phyloP scores from a whole-genome alignment of 2,329 filamentous ascomycete genomes.

The Gyromitra esculenta region DNA sequence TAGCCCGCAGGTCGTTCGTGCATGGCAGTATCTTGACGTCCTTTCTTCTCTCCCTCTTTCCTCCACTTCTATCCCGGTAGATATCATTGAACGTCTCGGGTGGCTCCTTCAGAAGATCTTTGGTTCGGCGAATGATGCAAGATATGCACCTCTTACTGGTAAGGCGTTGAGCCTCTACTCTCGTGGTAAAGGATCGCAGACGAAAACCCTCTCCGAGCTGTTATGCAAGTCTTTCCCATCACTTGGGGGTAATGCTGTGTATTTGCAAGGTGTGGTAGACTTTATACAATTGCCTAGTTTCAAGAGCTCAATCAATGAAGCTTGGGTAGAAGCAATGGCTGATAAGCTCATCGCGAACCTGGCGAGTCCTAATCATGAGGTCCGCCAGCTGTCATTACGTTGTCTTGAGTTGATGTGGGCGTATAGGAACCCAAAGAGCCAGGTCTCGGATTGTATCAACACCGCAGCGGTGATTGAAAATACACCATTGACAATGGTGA shows the following conservation, averaged over 20 bases:
- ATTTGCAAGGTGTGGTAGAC: constrained; percentile 55
- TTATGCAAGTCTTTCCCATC: constrained; percentile 32
- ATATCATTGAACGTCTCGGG: constrained; percentile 23
- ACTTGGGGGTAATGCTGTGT: constrained; percentile 49
- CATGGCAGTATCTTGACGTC: constrained; percentile 48
- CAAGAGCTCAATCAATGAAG: constrained; percentile 7
- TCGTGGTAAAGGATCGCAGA: constrained; percentile 12
- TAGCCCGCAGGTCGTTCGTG: constrained; percentile 1
- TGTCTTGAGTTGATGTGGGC: constrained; percentile 77
- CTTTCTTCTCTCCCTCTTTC: constrained; percentile 31
- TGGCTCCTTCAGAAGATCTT: constrained; percentile 36
- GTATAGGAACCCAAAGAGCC: constrained; percentile 66
- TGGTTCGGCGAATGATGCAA: background rate
- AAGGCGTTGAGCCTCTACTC: constrained; percentile 46
- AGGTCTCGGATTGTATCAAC: constrained; percentile 65
- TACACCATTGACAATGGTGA: constrained; percentile 78
- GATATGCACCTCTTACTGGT: constrained; percentile 39
- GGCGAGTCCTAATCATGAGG: constrained; percentile 75
- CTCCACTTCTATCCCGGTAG: background rate
- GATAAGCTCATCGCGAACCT: constrained; percentile 77
- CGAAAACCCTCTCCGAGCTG: constrained; percentile 8
- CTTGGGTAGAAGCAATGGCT: constrained; percentile 64
- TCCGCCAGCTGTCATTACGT: constrained; percentile 68
- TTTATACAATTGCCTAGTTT: constrained; percentile 31
- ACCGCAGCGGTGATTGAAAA: constrained; percentile 83